These are phyloP conservation scores for Begonia masoniana DNA, from an alignment of 306 rosid species.

Conservation along the genomic window DNA sequence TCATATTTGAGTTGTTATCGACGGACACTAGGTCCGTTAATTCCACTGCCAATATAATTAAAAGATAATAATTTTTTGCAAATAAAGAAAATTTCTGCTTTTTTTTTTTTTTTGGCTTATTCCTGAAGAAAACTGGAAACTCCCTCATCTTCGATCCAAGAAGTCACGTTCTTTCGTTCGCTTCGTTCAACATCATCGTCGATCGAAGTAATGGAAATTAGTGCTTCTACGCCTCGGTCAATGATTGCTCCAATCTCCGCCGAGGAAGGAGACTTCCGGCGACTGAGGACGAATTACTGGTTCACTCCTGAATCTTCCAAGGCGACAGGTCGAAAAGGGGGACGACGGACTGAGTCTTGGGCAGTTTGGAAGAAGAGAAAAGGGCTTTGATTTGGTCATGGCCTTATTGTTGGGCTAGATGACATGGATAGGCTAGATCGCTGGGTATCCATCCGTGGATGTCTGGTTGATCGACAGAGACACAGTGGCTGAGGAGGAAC, in stretches of 20 bases:
- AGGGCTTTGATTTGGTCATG: constrained; percentile 49
- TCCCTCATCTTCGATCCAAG: no score
- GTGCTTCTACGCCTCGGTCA: constrained; percentile 51
- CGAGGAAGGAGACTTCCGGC: constrained; percentile 26
- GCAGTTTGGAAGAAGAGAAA: constrained; percentile 31
- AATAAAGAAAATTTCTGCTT: no score
- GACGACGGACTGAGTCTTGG: constrained; percentile 18
- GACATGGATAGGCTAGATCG: no score
- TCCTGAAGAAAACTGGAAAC: no score
- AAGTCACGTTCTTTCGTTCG: no score
- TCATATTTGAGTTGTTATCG: no score
- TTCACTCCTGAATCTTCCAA: constrained; percentile 61
- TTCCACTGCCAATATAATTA: no score
- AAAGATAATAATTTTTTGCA: no score
- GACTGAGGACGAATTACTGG: constrained; percentile 43
- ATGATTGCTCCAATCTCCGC: constrained; percentile 25
- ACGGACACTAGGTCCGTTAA: no score
- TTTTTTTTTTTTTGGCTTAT: constrained; percentile 12
- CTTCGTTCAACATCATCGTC: no score
- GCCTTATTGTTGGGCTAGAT: constrained; percentile 79
- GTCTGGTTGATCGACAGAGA: constrained; percentile 47
- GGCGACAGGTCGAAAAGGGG: constrained; percentile 29
- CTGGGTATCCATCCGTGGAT: constrained; percentile 63
- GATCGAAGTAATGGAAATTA: constrained; percentile 43
- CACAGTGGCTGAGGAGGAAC: constrained; percentile 55